Evolutionary conservation across 2,329 filamentous ascomycete genomes (phyloP), one percentile per base, ranked within the genome.

Genomic region (Fusarium mexicanum): DNA sequence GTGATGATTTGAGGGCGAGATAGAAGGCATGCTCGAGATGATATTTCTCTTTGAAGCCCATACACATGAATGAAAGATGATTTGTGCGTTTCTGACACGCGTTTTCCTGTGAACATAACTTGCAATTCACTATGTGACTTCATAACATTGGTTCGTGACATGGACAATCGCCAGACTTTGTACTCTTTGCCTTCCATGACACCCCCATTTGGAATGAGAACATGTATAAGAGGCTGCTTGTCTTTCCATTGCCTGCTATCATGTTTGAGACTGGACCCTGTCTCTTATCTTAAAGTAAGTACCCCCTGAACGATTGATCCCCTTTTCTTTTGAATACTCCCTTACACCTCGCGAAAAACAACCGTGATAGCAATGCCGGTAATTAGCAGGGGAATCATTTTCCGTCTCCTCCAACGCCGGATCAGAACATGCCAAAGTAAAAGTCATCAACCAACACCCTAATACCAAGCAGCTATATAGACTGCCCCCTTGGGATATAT

Each of bases 351-450:
- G 71, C 64, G 61, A 75, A 77, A 77, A 78, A 66, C 31, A 73
- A 63, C 69, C 59, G 60, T 73, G 47, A 70, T 64, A 64, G 59
- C 47, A 64, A 75, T 75, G 61, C 69, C 43, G 46, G 50, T 57
- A 71, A 71, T 60, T 67, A 64, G 71, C 71, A 71, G 76, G 80
- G 80, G 75, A 80, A 80, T 81, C 75, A 67, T 76, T 78, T 77
- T 78, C 59, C 73, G 62, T 76, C 67, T 75, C 76, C 75, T 77
- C 73, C 64, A 78, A 78, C 76, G 76, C 76, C 76, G 46, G 64
- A 63, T 70, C 66, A 72, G 66, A 70, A 70, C 69, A 73, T 61
- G 70, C 73, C 64, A 64, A 73, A 75, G 33, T 55, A 44, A 74
- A 75, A 70, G 67, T 73, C 54, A 71, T 64, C 73, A 73, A 62